Evolutionary conservation across 176 grass and related monocot species (phyloP), one percentile per base, ranked within the genome.

Genomic region (Avena eriantha): DNA sequence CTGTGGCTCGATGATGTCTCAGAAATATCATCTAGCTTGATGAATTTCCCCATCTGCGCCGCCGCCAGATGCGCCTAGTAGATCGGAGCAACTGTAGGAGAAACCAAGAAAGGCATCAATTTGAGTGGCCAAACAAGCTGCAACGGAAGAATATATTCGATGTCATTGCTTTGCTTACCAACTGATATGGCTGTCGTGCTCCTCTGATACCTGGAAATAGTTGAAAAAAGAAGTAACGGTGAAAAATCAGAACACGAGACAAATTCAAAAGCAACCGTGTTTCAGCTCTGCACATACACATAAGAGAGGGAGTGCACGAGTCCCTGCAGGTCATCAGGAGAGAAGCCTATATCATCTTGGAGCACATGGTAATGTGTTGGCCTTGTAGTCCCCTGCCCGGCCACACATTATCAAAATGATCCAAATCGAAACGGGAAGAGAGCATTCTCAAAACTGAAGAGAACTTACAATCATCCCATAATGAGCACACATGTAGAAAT

Each of bases 231-330:
- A 39, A 39, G 39, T 63, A 46, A 46, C 9, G 0, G 43, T 80
- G 26, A 24, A 35, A 48, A 18, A 13, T 73, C 19, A 78, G 10
- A 56, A 19, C 53, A 6, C 4, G 39, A 14, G 57, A 23, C 7
- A n/a, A 2, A 56, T 78, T 78, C 75, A 56, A 17, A 7, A 39
- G 50, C 46, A 8, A 14, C 1, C 36, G 41, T 76, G 34, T 65
- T 66, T 80, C 22, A 64, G 23, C 8, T 9, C 7, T 69, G 50
- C 26, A 61, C 90, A n/a, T 86, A 90, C 89, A 79, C 87, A 59
- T 92, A 97, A 4, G 89, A 93, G 60, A 96, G 91, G 69, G 87
- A 86, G 65, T 86, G 94, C 72, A 93, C 87, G 14, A 93, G 53
- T 68, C 84, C 84, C 54, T 93, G 82, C n/a, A 96, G 53, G 36